Evolutionary conservation across 2,329 filamentous ascomycete species (phyloP).

Genomic region (Penicillium psychrosexuale): DNA sequence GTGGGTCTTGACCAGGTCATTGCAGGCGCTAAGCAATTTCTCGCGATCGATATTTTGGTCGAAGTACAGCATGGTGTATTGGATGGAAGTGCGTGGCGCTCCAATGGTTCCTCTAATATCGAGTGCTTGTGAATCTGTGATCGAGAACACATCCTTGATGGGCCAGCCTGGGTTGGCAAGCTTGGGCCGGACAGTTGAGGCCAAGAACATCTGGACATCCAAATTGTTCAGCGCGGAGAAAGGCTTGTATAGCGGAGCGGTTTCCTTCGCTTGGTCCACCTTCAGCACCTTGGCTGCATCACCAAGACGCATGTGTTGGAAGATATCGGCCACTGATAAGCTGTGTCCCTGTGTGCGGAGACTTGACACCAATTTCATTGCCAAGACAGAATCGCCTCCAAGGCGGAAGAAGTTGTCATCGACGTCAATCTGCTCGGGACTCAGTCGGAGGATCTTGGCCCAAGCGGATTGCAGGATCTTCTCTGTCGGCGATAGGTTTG

Average conservation of each 20-base stretch:
- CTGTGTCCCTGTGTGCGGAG: conserved; percentile 43
- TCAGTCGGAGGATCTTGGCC: conserved; percentile 28
- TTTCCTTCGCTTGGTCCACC: conserved; percentile 32
- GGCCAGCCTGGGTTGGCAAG: conserved; percentile 50
- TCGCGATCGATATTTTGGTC: conserved; percentile 47
- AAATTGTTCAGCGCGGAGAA: conserved; percentile 50
- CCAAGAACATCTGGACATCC: conserved; percentile 44
- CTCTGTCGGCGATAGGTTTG: conserved; percentile 36
- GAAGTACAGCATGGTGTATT: conserved; percentile 63
- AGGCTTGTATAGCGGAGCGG: conserved; percentile 37
- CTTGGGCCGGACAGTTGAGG: conserved; percentile 47
- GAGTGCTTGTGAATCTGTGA: conserved; percentile 57
- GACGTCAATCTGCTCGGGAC: conserved; percentile 46
- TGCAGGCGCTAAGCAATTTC: conserved; percentile 42
- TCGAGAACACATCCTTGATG: conserved; percentile 56
- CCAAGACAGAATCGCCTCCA: conserved; percentile 59
- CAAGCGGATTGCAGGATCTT: conserved; percentile 34
- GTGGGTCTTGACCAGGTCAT: conserved; percentile 54
- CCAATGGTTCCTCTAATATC: conserved; percentile 58
- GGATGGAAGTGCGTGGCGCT: conserved; percentile 58
- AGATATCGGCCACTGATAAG: conserved; percentile 51
- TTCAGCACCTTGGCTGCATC: conserved; percentile 55
- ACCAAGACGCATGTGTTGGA: conserved; percentile 44
- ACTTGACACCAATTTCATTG: conserved; percentile 55
- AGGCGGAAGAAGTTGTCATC: conserved; percentile 61